phyloP scores from a whole-genome alignment of 2,329 filamentous ascomycete genomes.

The Beauveria sp. region DNA sequence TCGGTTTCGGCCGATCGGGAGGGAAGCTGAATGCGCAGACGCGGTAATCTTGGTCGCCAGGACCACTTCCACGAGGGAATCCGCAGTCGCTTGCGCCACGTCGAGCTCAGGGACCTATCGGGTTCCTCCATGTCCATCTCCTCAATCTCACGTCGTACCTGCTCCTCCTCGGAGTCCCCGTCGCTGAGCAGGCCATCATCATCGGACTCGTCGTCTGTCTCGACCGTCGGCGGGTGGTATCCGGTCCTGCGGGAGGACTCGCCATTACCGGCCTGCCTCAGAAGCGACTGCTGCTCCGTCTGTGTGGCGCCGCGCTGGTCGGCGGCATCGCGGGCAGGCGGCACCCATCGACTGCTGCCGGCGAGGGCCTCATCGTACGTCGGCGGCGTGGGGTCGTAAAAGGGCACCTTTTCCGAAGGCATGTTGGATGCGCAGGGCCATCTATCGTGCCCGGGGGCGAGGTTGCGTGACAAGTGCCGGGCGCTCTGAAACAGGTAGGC shows the following conservation, averaged over 20 bases:
- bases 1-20: conserved; percentile 23
- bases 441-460: background rate
- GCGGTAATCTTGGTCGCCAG: conserved; percentile 47
- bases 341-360: conserved; percentile 26
- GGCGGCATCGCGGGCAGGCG: conserved; percentile 23
- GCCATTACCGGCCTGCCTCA: conserved; percentile 44
- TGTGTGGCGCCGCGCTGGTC: conserved; percentile 60
- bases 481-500: background rate
- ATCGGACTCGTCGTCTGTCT: conserved; percentile 58
- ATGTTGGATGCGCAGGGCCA: conserved; percentile 15
- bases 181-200: conserved; percentile 42
- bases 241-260: conserved; percentile 41
- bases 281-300: conserved; percentile 69
- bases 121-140: conserved; percentile 82
- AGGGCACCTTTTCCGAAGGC: conserved; percentile 33
- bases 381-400: conserved; percentile 36
- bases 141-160: conserved; percentile 73
- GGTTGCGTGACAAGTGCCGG: background rate
- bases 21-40: conserved; percentile 41
- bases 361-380: conserved; percentile 36
- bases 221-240: conserved; percentile 76
- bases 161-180: conserved; percentile 49
- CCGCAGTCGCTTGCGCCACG: conserved; percentile 49
- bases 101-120: conserved; percentile 32
- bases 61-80: conserved; percentile 49